Conservation (phyloP, 2,329 filamentous ascomycete genomes). For the Penicillium expansum region DNA sequence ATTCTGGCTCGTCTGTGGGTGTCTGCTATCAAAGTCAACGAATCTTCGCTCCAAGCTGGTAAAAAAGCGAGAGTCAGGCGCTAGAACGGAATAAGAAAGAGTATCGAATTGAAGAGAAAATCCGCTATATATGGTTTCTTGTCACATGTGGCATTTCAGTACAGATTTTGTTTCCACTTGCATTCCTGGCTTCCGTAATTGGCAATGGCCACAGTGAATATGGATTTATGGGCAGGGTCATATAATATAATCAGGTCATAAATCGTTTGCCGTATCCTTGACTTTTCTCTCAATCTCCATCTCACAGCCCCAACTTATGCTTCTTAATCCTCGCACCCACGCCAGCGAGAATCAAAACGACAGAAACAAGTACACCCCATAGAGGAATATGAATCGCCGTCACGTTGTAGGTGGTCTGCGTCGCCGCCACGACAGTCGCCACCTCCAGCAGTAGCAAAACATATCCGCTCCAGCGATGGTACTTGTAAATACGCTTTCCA, state of each 20-base stretch:
- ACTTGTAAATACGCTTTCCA: conserved; percentile 85
- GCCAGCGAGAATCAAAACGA: conserved; percentile 66
- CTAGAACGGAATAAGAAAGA: no score
- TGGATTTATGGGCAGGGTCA: neutral
- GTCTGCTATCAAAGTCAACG: no score
- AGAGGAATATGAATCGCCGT: conserved; percentile 67
- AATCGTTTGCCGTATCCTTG: no score
- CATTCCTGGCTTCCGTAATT: no score
- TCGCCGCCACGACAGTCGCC: conserved; percentile 71
- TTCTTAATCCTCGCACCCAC: conserved; percentile 76
- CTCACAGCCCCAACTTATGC: conserved; percentile 66
- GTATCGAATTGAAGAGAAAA: neutral
- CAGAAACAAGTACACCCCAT: conserved; percentile 70
- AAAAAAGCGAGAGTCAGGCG: no score
- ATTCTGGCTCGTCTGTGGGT: no score
- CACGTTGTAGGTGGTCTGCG: conserved; percentile 70
- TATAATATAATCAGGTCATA: no score
- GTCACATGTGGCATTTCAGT: no score
- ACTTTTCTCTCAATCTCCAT: neutral
- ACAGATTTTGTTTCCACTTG: no score
- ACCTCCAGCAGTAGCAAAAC: conserved; percentile 66
- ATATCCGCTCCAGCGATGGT: conserved; percentile 79
- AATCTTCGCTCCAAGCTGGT: no score
- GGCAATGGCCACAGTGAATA: no score
- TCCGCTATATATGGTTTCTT: no score